Conservation (phyloP, 352 stramenopile genomes). For the Globisporangium carolinianum region DNA sequence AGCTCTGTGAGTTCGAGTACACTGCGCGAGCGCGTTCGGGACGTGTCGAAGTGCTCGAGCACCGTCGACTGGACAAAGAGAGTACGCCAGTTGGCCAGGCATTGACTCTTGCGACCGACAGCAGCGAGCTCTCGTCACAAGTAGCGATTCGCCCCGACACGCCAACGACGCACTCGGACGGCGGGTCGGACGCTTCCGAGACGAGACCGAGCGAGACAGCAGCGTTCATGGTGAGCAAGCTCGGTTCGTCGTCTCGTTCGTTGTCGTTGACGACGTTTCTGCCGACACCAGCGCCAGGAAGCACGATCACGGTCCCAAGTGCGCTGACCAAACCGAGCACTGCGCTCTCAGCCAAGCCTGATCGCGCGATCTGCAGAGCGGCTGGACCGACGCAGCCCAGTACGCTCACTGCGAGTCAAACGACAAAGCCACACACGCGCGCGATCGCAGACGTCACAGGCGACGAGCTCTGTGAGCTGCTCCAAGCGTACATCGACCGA, state of each 20-base stretch:
- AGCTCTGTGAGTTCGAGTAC: slow-evolving; percentile 24
- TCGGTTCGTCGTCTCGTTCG: neutral
- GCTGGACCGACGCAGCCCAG: too few relatives aligned
- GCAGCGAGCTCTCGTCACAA: neutral
- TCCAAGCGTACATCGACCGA: slow-evolving; percentile 33
- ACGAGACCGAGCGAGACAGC: neutral
- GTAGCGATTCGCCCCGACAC: slow-evolving; percentile 3
- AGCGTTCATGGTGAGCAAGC: slow-evolving; percentile 1
- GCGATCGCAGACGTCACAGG: slow-evolving; percentile 8
- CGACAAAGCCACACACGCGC: neutral
- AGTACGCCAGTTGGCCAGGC: too few relatives aligned
- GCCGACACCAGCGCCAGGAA: too few relatives aligned
- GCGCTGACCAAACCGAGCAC: neutral
- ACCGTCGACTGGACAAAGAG: neutral
- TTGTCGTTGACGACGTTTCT: too few relatives aligned
- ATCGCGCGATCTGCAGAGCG: too few relatives aligned
- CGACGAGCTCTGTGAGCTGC: slow-evolving; percentile 23
- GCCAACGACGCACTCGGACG: slow-evolving; percentile 8
- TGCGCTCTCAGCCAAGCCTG: too few relatives aligned
- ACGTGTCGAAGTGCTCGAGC: neutral
- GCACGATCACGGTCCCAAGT: slow-evolving; percentile 6
- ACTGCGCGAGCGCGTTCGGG: neutral
- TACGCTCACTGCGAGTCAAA: too few relatives aligned
- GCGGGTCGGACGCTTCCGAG: neutral
- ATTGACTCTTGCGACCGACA: neutral